Evolutionary conservation across 768 basidiomycete species (phyloP).

Genomic region (Gautieria morchelliformis): DNA sequence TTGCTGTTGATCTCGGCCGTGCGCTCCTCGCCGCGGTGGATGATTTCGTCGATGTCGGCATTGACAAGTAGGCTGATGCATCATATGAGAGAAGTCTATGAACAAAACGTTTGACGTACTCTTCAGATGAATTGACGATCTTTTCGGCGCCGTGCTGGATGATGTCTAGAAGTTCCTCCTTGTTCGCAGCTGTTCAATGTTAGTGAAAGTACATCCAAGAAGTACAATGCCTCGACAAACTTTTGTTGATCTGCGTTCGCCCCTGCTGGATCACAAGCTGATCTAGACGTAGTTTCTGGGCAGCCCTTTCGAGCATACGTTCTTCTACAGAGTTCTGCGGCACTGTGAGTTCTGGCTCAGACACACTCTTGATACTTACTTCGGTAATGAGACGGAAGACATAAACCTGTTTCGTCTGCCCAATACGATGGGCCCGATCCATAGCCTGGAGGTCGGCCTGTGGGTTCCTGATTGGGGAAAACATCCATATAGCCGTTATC

Average conservation of each 20-base stretch:
- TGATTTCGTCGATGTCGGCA: constrained; percentile 92
- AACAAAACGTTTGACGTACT: constrained; percentile 35
- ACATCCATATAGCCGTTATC: background rate
- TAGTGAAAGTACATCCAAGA: background rate
- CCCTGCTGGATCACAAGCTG: constrained; percentile 98
- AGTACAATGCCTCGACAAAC: constrained; percentile 16
- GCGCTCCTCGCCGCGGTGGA: constrained; percentile 81
- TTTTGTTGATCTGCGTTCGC: constrained; percentile 70
- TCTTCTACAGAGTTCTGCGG: constrained; percentile 79
- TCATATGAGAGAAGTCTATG: background rate
- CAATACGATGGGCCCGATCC: constrained; percentile 96
- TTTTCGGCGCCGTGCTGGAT: constrained; percentile 96
- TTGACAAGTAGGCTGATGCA: constrained; percentile 56
- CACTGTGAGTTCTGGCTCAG: background rate
- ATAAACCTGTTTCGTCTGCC: constrained; percentile 95
- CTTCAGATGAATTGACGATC: constrained; percentile 75
- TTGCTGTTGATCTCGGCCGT: constrained; percentile 83
- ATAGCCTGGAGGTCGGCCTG: constrained; percentile 98
- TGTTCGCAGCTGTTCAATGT: constrained; percentile 60
- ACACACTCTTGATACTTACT: constrained; percentile 13
- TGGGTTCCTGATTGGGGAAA: constrained; percentile 61
- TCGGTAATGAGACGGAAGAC: constrained; percentile 97
- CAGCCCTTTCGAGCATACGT: constrained; percentile 88
- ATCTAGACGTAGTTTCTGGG: constrained; percentile 90
- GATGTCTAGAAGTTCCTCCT: constrained; percentile 97